These are phyloP conservation scores for Stereocaulon alpinum DNA, from an alignment of 495 filamentous ascomycete genomes.

Conservation along the genomic window DNA sequence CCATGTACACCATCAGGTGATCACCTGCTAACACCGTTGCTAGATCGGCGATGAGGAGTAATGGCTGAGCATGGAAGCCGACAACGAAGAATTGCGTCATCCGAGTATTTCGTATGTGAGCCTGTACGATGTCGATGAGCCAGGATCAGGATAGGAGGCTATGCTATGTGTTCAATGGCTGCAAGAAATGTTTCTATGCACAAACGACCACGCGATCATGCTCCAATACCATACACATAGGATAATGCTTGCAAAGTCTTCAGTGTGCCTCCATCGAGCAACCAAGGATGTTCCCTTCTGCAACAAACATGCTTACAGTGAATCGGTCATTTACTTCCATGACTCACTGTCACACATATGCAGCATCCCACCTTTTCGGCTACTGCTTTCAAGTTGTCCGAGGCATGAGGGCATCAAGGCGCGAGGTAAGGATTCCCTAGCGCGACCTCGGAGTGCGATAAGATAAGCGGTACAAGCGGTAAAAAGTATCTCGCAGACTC, in stretches of 20 bases:
- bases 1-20: background rate
- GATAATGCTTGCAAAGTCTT: background rate
- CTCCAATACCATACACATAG: background rate
- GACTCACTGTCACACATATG: no score
- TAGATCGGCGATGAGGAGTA: conserved; percentile 92
- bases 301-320: background rate
- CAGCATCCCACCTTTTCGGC: no score
- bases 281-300: background rate
- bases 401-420: no score
- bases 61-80: conserved; percentile 12
- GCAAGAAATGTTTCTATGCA: background rate
- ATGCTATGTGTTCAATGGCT: background rate
- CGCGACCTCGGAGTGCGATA: background rate
- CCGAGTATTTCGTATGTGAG: background rate
- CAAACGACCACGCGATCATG: background rate
- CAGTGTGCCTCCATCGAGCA: background rate
- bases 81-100: background rate
- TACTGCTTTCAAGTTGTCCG: no score
- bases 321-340: no score
- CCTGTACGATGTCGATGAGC: background rate
- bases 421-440: no score
- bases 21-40: conserved; percentile 13
- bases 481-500: background rate
- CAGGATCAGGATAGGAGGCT: background rate
- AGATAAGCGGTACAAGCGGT: conserved; percentile 12